These are phyloP conservation scores for Vigna angularis DNA, from an alignment of 306 rosid species.

Conservation along the genomic window DNA sequence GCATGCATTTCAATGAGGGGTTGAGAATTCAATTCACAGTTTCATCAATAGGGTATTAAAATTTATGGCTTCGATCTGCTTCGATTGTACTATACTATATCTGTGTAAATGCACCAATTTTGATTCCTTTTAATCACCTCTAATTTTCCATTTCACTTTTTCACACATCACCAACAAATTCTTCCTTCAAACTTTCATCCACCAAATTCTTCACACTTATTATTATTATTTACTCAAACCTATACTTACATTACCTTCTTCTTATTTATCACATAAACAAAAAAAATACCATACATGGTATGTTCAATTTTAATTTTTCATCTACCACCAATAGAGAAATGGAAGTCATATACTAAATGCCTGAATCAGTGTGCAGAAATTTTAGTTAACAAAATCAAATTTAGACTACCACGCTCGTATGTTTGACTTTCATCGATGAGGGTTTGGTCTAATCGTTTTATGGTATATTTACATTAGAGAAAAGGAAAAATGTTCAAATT, in stretches of 20 bases:
- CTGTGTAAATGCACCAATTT: conserved; percentile 36
- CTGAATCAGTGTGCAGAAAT: not conserved
- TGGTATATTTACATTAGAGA: not conserved
- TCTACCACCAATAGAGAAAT: conserved; percentile 22
- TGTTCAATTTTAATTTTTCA: conserved; percentile 38
- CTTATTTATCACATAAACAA: conserved; percentile 9
- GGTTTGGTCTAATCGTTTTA: not conserved
- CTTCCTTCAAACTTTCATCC: conserved; percentile 42
- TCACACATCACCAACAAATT: not conserved
- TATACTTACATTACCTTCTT: conserved; percentile 24
- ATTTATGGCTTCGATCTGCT: conserved; percentile 54
- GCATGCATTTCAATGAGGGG: conserved; percentile 69
- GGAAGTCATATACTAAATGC: not conserved
- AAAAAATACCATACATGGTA: conserved; percentile 6
- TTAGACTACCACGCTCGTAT: not conserved
- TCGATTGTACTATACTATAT: conserved; percentile 36
- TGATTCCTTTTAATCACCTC: conserved; percentile 25
- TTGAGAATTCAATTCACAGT: conserved; percentile 68
- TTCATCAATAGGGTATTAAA: conserved; percentile 53
- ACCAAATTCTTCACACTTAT: conserved; percentile 43
- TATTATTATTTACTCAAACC: conserved; percentile 36
- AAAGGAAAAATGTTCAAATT: not conserved
- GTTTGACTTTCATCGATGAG: not conserved
- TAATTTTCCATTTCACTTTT: conserved; percentile 4
- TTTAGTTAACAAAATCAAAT: not conserved